These are phyloP conservation scores for Rutidosis leptorrhynchoides DNA, from an alignment of 129 eudicot genomes.

Conservation along the genomic window DNA sequence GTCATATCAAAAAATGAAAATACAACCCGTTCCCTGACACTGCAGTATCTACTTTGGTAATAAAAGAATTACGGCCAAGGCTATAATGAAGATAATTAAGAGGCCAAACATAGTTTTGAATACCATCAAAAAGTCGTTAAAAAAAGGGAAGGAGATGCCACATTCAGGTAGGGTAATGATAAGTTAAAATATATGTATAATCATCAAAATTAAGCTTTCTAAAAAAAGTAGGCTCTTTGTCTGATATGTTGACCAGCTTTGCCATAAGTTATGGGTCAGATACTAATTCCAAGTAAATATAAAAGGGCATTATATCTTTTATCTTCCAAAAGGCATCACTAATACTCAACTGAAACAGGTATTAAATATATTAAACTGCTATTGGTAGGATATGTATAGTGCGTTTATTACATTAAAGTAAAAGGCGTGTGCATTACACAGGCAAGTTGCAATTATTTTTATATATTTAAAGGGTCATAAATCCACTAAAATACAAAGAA, in stretches of 20 bases:
- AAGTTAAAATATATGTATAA: not conserved
- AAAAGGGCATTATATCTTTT: not conserved
- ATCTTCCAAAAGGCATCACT: not conserved
- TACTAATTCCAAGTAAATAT: not conserved
- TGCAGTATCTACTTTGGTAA: not conserved
- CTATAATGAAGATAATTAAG: not conserved
- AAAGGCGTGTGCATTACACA: not conserved
- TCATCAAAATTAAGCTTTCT: not conserved
- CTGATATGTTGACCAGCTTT: not conserved
- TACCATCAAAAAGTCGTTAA: not conserved
- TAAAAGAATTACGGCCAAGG: not conserved
- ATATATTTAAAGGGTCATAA: not conserved
- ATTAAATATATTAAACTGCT: not conserved
- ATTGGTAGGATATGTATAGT: not conserved
- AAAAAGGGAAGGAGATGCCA: no score
- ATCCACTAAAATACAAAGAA: not conserved
- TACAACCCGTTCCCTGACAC: not conserved
- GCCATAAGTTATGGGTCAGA: not conserved
- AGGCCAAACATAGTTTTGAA: not conserved
- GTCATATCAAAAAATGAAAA: not conserved
- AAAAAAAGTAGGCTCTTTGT: not conserved
- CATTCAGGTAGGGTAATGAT: no score
- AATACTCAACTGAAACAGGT: not conserved
- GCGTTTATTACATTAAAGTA: not conserved
- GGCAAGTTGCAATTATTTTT: constrained; percentile 1